Evolutionary conservation across 441 rosid species (phyloP).

Genomic region (Pelargonium myrrhifolium): DNA sequence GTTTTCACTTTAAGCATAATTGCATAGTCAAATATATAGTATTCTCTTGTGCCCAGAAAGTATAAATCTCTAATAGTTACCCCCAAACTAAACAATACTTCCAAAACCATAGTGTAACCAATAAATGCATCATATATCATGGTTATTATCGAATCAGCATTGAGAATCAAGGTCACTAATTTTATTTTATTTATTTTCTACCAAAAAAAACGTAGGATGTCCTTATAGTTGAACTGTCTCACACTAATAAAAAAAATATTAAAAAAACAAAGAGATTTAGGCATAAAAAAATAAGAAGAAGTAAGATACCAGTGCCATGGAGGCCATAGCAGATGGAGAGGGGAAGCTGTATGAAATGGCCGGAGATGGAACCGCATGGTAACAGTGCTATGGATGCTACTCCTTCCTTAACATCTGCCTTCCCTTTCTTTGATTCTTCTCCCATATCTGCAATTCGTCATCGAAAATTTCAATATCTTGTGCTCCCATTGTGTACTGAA

Average conservation of each 20-base stretch:
- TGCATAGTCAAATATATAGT: background rate
- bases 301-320: constrained; percentile 64
- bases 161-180: background rate
- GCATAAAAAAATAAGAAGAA: background rate
- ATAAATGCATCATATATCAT: background rate
- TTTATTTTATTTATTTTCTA: background rate
- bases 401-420: constrained; percentile 57
- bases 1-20: no score
- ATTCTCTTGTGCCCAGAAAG: no score
- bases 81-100: background rate
- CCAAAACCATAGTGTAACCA: background rate
- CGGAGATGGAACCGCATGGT: constrained; percentile 79
- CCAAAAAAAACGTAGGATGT: no score
- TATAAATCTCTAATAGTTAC: background rate
- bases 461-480: background rate
- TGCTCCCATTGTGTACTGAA: background rate
- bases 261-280: background rate
- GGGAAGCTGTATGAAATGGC: constrained; percentile 83
- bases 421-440: constrained; percentile 24
- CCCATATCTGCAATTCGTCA: background rate
- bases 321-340: constrained; percentile 81
- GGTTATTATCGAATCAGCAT: background rate
- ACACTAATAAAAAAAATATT: no score
- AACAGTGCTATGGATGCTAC: constrained; percentile 78
- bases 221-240: no score